Percentiles rank a stretch among this genome's conserved stretches.
Conservation (phyloP, 1,284 basidiomycete species). For the Ceratobasidium sp. region DNA sequence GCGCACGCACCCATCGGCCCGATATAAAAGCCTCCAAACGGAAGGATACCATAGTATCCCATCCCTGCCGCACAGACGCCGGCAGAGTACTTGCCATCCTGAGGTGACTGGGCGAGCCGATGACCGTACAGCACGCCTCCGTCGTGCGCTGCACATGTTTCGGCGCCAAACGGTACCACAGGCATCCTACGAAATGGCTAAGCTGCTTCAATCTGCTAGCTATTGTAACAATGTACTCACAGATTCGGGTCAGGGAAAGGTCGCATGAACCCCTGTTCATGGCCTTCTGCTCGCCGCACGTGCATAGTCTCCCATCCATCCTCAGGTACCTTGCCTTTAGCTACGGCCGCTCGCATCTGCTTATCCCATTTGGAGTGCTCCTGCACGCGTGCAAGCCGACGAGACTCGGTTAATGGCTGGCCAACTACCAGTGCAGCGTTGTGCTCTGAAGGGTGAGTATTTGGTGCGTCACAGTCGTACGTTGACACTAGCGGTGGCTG, state of each 20-base stretch:
- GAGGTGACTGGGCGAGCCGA: not conserved
- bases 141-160: slow-evolving; percentile 38
- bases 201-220: not conserved
- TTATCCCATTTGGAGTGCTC: slow-evolving; percentile 21
- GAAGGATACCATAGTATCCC: slow-evolving; percentile 12
- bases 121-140: slow-evolving; percentile 28
- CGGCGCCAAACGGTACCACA: slow-evolving; percentile 26
- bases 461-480: slow-evolving; percentile 49
- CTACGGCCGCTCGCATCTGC: slow-evolving; percentile 3
- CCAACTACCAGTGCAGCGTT: slow-evolving; percentile 49
- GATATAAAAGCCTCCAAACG: slow-evolving; percentile 17
- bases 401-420: slow-evolving; percentile 20
- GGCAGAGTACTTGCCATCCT: slow-evolving; percentile 21
- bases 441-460: slow-evolving; percentile 54
- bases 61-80: slow-evolving; percentile 29
- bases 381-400: not conserved
- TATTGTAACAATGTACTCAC: slow-evolving; percentile 3
- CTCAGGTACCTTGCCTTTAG: slow-evolving; percentile 19
- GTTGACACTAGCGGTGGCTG: slow-evolving; percentile 48
- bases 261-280: slow-evolving; percentile 29
- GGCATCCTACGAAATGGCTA: not conserved
- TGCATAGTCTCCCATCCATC: slow-evolving; percentile 35
- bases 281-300: slow-evolving; percentile 11
- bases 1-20: slow-evolving; percentile 13
- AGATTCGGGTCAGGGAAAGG: slow-evolving; percentile 32